Conservation (phyloP, 345 rosid genomes). For the Murraya koenigii region DNA sequence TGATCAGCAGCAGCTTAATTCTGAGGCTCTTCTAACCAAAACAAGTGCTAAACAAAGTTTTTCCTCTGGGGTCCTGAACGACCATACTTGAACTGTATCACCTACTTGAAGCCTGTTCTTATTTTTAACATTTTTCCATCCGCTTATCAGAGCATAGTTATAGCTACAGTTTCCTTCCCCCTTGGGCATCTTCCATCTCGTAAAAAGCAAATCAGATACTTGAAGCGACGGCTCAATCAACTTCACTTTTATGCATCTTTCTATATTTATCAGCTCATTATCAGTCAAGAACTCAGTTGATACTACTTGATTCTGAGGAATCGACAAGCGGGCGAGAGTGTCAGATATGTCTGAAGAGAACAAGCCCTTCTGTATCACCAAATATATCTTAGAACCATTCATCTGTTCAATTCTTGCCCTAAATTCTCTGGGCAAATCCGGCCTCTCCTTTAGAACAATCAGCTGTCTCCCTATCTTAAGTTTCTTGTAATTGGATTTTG, state of each 20-base stretch:
- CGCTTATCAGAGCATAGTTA: neutral
- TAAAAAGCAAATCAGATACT: neutral
- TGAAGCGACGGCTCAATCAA: neutral
- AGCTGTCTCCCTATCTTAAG: neutral
- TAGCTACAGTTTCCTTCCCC: neutral
- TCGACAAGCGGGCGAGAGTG: neutral
- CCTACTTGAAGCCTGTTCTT: neutral
- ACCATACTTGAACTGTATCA: constrained; percentile 9
- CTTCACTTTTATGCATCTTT: neutral
- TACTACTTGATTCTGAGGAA: neutral
- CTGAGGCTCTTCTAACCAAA: neutral
- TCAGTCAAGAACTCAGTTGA: neutral
- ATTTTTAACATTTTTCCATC: neutral
- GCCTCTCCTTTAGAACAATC: neutral
- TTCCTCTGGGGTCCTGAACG: neutral
- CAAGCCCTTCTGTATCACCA: neutral
- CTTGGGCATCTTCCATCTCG: neutral
- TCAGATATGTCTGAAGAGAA: neutral
- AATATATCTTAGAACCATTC: neutral
- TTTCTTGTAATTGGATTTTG: too few species aligned
- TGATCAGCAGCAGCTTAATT: neutral
- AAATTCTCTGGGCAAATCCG: neutral
- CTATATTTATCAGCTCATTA: neutral
- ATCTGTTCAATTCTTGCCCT: neutral
- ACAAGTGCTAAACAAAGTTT: neutral